Percentiles rank a stretch among this genome's conserved stretches.
Conservation (phyloP, 306 rosid species). For the Malus asiatica region DNA sequence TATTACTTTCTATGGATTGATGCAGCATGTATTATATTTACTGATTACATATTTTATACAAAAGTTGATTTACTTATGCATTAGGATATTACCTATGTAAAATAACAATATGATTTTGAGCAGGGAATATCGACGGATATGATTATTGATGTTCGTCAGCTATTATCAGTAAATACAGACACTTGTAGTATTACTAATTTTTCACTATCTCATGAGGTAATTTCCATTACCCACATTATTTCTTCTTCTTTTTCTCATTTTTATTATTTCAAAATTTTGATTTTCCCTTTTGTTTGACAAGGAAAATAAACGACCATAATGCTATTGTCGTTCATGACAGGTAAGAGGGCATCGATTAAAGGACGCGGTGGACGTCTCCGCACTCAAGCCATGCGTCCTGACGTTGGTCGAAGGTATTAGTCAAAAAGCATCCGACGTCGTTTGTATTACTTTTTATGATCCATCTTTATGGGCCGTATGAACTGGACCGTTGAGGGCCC, state of each 20-base stretch:
- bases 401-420: slow-evolving; percentile 63
- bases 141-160: slow-evolving; percentile 71
- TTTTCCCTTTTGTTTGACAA: neutral
- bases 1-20: neutral
- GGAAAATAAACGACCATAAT: neutral
- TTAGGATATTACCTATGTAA: neutral
- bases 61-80: neutral
- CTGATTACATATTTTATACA: neutral
- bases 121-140: slow-evolving; percentile 99
- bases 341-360: slow-evolving; percentile 75
- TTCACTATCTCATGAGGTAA: slow-evolving; percentile 82
- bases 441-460: neutral
- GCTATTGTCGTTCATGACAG: slow-evolving; percentile 23
- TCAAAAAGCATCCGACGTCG: slow-evolving; percentile 22
- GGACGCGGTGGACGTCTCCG: slow-evolving; percentile 84
- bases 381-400: slow-evolving; percentile 77
- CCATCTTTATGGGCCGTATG: neutral
- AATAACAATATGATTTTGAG: neutral
- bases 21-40: too few species aligned
- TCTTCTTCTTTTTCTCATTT: neutral
- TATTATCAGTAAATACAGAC: slow-evolving; percentile 53
- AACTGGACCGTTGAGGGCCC: neutral
- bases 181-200: slow-evolving; percentile 71
- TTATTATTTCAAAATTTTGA: neutral
- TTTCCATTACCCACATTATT: neutral